Evolutionary conservation across 352 stramenopile genomes (phyloP).

Genomic region (Pythium scleroteichum): DNA sequence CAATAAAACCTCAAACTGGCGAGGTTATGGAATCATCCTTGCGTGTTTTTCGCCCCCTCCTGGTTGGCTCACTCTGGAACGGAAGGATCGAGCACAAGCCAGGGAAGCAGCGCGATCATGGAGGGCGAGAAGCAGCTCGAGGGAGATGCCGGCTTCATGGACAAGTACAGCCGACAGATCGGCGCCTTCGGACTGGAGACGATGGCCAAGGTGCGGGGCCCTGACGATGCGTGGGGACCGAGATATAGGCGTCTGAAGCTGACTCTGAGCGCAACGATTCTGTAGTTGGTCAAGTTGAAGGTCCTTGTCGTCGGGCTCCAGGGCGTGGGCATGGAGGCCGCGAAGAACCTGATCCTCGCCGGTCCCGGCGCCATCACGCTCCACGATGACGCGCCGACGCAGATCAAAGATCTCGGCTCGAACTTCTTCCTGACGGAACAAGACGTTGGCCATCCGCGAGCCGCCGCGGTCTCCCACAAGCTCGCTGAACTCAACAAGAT

Average conservation of each 20-base stretch:
- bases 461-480: conserved; percentile 65
- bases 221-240: conserved; percentile 3
- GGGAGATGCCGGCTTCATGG: conserved; percentile 90
- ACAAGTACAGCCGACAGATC: conserved; percentile 94
- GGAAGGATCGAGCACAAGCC: conserved; percentile 4
- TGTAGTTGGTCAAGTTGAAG: conserved; percentile 73
- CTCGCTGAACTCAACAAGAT: conserved; percentile 93
- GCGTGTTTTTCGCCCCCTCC: conserved; percentile 14
- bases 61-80: conserved; percentile 9
- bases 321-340: conserved; percentile 87
- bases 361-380: conserved; percentile 88
- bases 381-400: conserved; percentile 68
- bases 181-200: conserved; percentile 90
- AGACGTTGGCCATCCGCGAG: conserved; percentile 72
- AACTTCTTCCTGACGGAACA: conserved; percentile 93
- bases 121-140: conserved; percentile 63
- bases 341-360: conserved; percentile 94
- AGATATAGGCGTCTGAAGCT: conserved; percentile 3
- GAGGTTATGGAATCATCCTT: conserved; percentile 4
- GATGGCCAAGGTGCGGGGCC: conserved; percentile 83
- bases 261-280: too few species aligned
- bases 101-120: conserved; percentile 33
- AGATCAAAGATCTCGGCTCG: conserved; percentile 87
- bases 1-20: conserved; percentile 9
- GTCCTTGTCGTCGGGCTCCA: conserved; percentile 87